Evolutionary conservation across 805 yeast genomes (phyloP).

Genomic region (Komagataella ulmi): DNA sequence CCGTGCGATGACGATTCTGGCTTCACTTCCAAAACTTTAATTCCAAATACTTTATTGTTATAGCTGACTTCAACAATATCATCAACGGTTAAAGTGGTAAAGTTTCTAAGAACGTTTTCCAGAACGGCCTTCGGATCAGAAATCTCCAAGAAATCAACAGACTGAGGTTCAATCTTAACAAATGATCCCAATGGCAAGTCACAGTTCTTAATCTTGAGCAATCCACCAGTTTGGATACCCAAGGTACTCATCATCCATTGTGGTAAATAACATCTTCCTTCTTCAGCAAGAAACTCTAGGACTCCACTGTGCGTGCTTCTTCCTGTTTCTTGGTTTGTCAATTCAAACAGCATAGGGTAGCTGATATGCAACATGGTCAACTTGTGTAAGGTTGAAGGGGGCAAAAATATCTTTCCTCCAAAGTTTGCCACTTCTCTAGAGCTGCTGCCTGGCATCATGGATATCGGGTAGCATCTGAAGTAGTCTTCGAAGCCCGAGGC

Average conservation of each 20-base stretch:
- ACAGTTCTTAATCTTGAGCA: conserved; percentile 60
- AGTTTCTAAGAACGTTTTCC: conserved; percentile 83
- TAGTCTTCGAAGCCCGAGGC: conserved; percentile 54
- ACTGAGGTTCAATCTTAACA: conserved; percentile 92
- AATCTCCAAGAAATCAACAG: conserved; percentile 84
- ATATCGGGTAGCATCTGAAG: conserved; percentile 85
- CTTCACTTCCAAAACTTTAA: conserved; percentile 76
- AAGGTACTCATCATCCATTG: conserved; percentile 92
- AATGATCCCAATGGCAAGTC: conserved; percentile 79
- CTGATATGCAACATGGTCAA: conserved; percentile 83
- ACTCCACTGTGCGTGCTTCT: conserved; percentile 82
- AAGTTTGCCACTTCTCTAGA: conserved; percentile 70
- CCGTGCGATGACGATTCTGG: conserved; percentile 56
- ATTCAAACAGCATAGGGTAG: conserved; percentile 90
- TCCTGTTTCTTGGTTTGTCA: conserved; percentile 47
- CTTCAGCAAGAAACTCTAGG: conserved; percentile 91
- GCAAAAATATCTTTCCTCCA: conserved; percentile 93
- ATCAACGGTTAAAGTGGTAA: conserved; percentile 72
- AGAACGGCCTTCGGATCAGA: conserved; percentile 94
- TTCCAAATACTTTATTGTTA: conserved; percentile 65
- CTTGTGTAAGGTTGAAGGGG: conserved; percentile 84
- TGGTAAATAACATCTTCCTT: conserved; percentile 89
- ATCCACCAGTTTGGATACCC: conserved; percentile 61
- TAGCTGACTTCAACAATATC: conserved; percentile 80
- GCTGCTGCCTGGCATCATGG: conserved; percentile 72